Conservation (phyloP, 2,329 filamentous ascomycete genomes). For the Cercospora sojina region DNA sequence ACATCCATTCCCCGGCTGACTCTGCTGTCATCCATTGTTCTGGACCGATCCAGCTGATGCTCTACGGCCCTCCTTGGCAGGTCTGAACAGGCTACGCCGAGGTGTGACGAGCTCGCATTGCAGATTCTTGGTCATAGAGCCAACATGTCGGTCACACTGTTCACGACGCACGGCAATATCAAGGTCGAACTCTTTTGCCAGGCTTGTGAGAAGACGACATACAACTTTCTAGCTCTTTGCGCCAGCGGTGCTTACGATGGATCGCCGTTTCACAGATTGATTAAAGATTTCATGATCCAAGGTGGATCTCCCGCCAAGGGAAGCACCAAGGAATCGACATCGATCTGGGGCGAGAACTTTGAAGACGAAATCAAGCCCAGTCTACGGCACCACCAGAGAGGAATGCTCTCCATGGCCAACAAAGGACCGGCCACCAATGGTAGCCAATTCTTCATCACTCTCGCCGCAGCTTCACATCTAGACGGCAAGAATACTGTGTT, state of each 20-base stretch:
- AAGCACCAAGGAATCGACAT: constrained; percentile 50
- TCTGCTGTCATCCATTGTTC: background rate
- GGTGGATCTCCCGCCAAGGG: constrained; percentile 59
- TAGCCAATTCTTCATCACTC: constrained; percentile 80
- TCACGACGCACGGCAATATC: constrained; percentile 84
- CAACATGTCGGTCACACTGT: constrained; percentile 60
- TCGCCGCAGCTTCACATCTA: constrained; percentile 74
- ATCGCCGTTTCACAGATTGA: constrained; percentile 77
- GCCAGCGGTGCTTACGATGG: constrained; percentile 73
- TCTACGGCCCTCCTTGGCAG: background rate
- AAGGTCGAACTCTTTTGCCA: constrained; percentile 98
- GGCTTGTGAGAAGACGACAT: constrained; percentile 82
- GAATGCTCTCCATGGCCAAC: constrained; percentile 94
- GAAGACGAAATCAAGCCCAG: constrained; percentile 75
- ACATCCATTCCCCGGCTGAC: constrained; percentile 18
- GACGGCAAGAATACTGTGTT: constrained; percentile 85
- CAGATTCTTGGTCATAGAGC: background rate
- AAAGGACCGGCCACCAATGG: constrained; percentile 91
- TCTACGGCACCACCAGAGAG: constrained; percentile 87
- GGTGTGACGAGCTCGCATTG: constrained; percentile 9
- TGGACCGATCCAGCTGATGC: constrained; percentile 1
- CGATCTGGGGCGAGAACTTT: constrained; percentile 70
- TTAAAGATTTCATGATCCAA: constrained; percentile 79
- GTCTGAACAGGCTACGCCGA: constrained; percentile 9
- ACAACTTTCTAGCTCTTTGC: constrained; percentile 87